phyloP scores from a whole-genome alignment of 768 basidiomycete species.

The Rossbeevera mucosa region DNA sequence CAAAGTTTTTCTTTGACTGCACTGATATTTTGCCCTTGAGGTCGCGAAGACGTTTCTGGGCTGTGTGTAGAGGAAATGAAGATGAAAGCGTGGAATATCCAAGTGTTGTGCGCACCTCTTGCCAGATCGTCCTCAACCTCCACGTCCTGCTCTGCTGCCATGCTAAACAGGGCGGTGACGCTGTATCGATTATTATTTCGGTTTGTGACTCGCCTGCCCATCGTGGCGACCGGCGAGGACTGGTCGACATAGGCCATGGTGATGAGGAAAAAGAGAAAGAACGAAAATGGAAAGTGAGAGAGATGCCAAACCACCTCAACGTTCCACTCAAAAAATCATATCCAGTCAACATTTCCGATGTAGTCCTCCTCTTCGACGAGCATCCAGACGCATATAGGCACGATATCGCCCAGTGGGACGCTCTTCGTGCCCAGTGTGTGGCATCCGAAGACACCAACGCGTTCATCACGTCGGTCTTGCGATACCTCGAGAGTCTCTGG shows the following conservation, averaged over 20 bases:
- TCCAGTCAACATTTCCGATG: conserved; percentile 48
- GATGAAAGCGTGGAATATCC: background rate
- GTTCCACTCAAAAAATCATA: conserved; percentile 74
- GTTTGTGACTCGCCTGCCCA: conserved; percentile 76
- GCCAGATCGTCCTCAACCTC: conserved; percentile 97
- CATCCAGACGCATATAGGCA: conserved; percentile 82
- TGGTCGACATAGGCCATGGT: conserved; percentile 60
- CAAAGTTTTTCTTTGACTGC: conserved; percentile 99
- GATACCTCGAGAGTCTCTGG: background rate
- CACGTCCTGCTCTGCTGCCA: conserved; percentile 98
- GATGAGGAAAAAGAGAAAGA: conserved; percentile 1
- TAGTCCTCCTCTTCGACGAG: conserved; percentile 61
- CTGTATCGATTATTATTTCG: conserved; percentile 95
- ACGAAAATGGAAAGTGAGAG: background rate
- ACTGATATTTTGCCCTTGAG: conserved; percentile 96
- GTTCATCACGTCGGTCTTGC: conserved; percentile 52
- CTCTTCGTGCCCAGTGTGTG: conserved; percentile 52
- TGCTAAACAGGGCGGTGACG: conserved; percentile 92
- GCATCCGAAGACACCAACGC: conserved; percentile 55
- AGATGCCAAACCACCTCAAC: conserved; percentile 73
- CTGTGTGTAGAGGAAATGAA: conserved; percentile 37
- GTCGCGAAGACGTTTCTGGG: conserved; percentile 94
- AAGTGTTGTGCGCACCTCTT: conserved; percentile 56
- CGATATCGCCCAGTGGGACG: conserved; percentile 71
- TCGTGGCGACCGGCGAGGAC: conserved; percentile 57